Percentiles rank a stretch among this genome's conserved stretches.
Conservation (phyloP, 192 early-diverging fungal species). For the Entomortierella lignicola region DNA sequence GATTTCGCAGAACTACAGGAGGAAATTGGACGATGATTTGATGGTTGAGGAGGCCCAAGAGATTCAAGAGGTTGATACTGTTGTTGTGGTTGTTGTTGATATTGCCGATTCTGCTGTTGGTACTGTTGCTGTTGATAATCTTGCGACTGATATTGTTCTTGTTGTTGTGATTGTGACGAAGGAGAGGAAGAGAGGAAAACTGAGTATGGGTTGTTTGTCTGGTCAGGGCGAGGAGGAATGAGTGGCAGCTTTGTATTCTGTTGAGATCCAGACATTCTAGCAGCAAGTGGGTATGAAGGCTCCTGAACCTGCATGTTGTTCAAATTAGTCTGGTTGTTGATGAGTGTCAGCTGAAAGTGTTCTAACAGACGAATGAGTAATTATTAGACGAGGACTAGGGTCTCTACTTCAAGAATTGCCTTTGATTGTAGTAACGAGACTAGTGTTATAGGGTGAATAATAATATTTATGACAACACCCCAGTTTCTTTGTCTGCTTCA, state of each 20-base stretch:
- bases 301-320: constrained; percentile 15
- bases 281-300: constrained; percentile 11
- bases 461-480: no score
- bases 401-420: no score
- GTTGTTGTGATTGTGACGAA: not conserved
- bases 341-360: no score
- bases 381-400: not conserved
- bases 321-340: not conserved
- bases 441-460: no score
- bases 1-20: constrained; percentile 15
- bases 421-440: no score
- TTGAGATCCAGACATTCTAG: not conserved
- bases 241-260: not conserved
- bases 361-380: not conserved
- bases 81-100: constrained; percentile 18
- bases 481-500: no score
- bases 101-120: not conserved
- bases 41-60: not conserved
- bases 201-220: not conserved
- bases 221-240: constrained; percentile 6
- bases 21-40: constrained; percentile 10
- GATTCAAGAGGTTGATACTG: constrained; percentile 6
- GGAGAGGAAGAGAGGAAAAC: not conserved
- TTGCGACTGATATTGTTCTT: no score
- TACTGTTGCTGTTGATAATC: constrained; percentile 10